Evolutionary conservation across 106 monocot genomes (phyloP), one percentile per base, ranked within the genome.

Genomic region (Allium cepa): DNA sequence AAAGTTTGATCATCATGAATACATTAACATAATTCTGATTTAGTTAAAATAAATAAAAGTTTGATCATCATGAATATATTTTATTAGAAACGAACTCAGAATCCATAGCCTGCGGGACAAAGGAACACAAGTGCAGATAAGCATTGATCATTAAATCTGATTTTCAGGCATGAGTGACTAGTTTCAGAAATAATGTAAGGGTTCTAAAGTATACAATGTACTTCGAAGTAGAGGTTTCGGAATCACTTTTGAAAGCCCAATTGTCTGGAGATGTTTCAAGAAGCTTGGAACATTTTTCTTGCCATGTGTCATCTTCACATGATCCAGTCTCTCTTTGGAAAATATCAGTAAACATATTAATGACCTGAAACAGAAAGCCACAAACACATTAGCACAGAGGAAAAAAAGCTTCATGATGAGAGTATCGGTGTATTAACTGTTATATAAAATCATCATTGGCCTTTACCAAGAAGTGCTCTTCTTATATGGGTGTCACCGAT

Each of bases 151-250:
- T 22, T 22, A 22, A 22, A 22, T 22, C 22, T 22, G 22, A 22
- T 22, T 22, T 22, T 22, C 22, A 22, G 22, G 22, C 22, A 22
- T 22, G 22, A 22, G 22, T 22, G 1, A 22, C 22, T 22, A 22
- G 22, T 22, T 22, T 22, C 22, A 22, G 22, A 22, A 22, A 22
- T 22, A 22, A 22, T 22, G 22, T 26, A 45, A 74, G 72, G 57
- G 56, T 22, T 69, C 64, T 74, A 36, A 75, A 77, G 61, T 79
- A 84, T 90, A 93, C 97, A 76, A 99, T 99, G 85, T 99, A 93
- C 72, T 84, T 84, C 51, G 76, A 86, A 22, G 85, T 80, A 56
- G 84, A 79, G 59, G 82, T 79, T 70, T 68, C 78, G 27, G 72
- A 64, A 66, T 87, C 83, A 50, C 50, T 69, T 56, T 71, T 81